These are phyloP conservation scores for Tieghemostelium lacteum DNA, from an alignment of 78 protist species.

Conservation along the genomic window DNA sequence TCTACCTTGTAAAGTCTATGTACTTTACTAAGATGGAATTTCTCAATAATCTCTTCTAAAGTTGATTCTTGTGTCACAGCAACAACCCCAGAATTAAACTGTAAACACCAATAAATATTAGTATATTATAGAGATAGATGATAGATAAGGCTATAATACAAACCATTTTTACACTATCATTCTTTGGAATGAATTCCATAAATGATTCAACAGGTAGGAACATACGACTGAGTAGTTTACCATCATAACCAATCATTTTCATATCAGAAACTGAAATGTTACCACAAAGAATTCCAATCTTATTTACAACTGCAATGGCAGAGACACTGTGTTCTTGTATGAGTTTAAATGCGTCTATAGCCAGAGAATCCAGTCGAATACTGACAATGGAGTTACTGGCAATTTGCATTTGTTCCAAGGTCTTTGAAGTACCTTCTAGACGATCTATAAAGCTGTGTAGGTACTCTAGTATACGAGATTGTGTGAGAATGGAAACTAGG, in stretches of 20 bases:
- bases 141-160: neutral
- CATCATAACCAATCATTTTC: conserved; percentile 65
- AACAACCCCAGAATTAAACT: conserved; percentile 27
- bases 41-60: conserved; percentile 32
- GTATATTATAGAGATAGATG: neutral
- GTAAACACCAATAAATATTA: neutral
- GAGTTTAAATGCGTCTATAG: conserved; percentile 41
- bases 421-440: neutral
- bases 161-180: conserved; percentile 13
- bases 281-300: conserved; percentile 27
- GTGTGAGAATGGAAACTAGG: conserved; percentile 33
- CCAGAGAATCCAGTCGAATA: conserved; percentile 8
- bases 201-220: conserved; percentile 36
- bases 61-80: conserved; percentile 27
- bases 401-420: neutral
- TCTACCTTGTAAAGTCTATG: conserved; percentile 44
- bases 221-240: conserved; percentile 28
- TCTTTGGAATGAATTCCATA: conserved; percentile 46
- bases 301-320: conserved; percentile 39
- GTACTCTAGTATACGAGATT: conserved; percentile 48
- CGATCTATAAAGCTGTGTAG: neutral
- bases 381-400: conserved; percentile 8
- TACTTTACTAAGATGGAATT: conserved; percentile 35
- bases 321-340: conserved; percentile 42
- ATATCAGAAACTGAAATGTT: conserved; percentile 53